Percentiles rank a stretch among this genome's conserved stretches.
These are phyloP conservation scores for Boletus reticuloceps DNA, from an alignment of 768 basidiomycete genomes.

Conservation along the genomic window DNA sequence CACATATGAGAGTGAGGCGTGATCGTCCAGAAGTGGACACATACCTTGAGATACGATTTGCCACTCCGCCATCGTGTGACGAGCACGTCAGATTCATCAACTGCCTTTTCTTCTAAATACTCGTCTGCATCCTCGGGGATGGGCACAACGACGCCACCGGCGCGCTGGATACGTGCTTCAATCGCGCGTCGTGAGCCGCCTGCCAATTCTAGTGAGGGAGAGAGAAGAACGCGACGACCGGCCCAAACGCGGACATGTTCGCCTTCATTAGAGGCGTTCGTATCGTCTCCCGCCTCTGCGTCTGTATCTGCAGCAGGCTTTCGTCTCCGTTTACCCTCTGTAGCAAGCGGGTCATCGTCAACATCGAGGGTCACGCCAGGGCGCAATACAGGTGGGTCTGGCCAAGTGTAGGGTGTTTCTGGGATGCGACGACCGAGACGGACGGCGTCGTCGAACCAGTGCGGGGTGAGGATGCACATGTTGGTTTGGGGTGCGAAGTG, in stretches of 20 bases:
- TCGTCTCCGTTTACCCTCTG: conserved; percentile 20
- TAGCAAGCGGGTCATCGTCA: conserved; percentile 14
- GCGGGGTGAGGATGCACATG: conserved; percentile 76
- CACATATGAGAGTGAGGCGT: not conserved
- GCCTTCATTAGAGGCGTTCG: conserved; percentile 12
- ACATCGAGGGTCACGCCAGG: conserved; percentile 18
- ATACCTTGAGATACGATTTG: conserved; percentile 66
- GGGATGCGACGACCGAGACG: conserved; percentile 53
- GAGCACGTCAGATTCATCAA: conserved; percentile 65
- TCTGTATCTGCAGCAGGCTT: conserved; percentile 24
- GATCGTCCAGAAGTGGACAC: not conserved
- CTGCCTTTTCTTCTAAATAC: conserved; percentile 30
- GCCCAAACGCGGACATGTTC: conserved; percentile 54
- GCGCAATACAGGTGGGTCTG: conserved; percentile 56
- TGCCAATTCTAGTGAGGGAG: conserved; percentile 53
- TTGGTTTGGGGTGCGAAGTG: conserved; percentile 56
- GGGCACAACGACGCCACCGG: conserved; percentile 56
- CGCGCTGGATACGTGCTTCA: conserved; percentile 54
- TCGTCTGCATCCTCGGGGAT: conserved; percentile 45
- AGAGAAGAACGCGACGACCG: conserved; percentile 59
- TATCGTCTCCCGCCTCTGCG: conserved; percentile 16
- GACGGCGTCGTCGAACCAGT: conserved; percentile 88
- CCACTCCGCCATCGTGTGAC: conserved; percentile 71
- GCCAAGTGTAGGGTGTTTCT: conserved; percentile 66
- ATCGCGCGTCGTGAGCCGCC: conserved; percentile 51